Evolutionary conservation across 345 rosid genomes (phyloP).

Genomic region (Hypericum androsaemum): DNA sequence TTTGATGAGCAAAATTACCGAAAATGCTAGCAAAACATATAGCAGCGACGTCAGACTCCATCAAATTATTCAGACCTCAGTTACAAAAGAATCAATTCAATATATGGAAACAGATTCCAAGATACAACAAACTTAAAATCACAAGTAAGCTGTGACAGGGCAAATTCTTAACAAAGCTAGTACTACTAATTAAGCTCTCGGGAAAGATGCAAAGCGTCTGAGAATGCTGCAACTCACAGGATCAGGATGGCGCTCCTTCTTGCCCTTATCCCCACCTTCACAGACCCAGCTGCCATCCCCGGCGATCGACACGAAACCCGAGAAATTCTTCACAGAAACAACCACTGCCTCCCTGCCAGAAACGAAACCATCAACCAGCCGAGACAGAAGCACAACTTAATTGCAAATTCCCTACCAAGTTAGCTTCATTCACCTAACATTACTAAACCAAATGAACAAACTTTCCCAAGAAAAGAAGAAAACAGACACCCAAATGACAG

Average conservation of each 20-base stretch:
- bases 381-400: no score
- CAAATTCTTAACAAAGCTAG: no score
- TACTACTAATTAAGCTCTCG: no score
- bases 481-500: neutral
- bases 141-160: no score
- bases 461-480: neutral
- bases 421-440: no score
- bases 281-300: slow-evolving; percentile 78
- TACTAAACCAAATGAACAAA: no score
- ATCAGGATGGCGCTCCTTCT: slow-evolving; percentile 37
- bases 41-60: neutral
- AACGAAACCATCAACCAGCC: neutral
- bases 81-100: neutral
- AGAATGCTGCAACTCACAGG: slow-evolving; percentile 41
- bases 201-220: no score
- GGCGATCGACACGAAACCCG: slow-evolving; percentile 52
- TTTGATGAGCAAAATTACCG: neutral
- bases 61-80: neutral
- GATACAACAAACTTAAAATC: slow-evolving; percentile 3
- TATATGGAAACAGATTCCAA: neutral
- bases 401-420: no score
- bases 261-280: slow-evolving; percentile 38
- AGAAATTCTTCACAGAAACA: slow-evolving; percentile 61
- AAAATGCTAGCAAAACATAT: neutral
- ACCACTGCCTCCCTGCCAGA: slow-evolving; percentile 54